phyloP scores from a whole-genome alignment of 2,329 filamentous ascomycete species.

The Fusarium gaditjirri region DNA sequence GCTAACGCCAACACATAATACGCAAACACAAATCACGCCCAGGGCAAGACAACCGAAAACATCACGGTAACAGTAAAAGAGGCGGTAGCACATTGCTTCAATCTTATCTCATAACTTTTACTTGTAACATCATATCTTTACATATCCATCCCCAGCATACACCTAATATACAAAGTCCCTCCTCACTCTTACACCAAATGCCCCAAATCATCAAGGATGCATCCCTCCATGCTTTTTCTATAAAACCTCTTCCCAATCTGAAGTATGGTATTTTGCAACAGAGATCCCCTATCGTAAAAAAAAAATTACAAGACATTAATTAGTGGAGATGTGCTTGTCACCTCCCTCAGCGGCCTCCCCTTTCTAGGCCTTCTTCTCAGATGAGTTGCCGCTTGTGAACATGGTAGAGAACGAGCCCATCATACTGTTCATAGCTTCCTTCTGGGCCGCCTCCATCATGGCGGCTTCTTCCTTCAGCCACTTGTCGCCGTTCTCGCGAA shows the following conservation, averaged over 20 bases:
- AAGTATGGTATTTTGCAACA: constrained; percentile 19
- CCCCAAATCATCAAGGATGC: constrained; percentile 6
- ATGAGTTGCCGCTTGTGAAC: constrained; percentile 37
- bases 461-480: constrained; percentile 95
- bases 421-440: constrained; percentile 93
- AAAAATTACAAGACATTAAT: constrained; percentile 46
- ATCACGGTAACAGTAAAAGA: not conserved
- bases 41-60: not conserved
- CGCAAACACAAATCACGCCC: not conserved
- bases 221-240: constrained; percentile 34
- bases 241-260: constrained; percentile 30
- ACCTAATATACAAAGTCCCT: constrained; percentile 37
- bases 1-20: too few relatives aligned
- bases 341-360: constrained; percentile 1
- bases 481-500: constrained; percentile 91
- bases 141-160: constrained; percentile 25
- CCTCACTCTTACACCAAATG: constrained; percentile 30
- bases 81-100: not conserved
- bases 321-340: constrained; percentile 45
- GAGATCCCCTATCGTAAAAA: constrained; percentile 17
- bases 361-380: constrained; percentile 42
- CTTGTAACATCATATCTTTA: constrained; percentile 32
- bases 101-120: not conserved
- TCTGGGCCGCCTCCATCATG: constrained; percentile 86
- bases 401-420: constrained; percentile 72